These are phyloP conservation scores for Picochlorum sp. DNA, from an alignment of 139 green algal species.

Conservation along the genomic window DNA sequence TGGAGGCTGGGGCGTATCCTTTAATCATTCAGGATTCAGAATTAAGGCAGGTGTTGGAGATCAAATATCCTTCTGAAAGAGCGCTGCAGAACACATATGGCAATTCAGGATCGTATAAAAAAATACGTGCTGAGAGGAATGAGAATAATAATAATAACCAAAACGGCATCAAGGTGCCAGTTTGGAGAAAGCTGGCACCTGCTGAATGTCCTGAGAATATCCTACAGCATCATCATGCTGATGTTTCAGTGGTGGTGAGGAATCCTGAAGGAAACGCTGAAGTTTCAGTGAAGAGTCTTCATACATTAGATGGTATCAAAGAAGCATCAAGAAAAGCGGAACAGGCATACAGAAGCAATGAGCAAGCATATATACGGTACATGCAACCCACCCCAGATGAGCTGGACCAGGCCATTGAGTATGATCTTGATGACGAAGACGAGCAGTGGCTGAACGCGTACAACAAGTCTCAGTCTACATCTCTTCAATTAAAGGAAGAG, in stretches of 20 bases:
- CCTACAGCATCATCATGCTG: neutral
- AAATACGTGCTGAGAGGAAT: no score
- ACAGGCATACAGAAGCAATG: neutral
- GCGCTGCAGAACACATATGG: neutral
- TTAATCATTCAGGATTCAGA: conserved; percentile 33
- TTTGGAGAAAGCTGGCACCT: conserved; percentile 4
- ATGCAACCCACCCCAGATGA: conserved; percentile 37
- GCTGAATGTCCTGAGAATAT: conserved; percentile 14
- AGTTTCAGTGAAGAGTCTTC: neutral
- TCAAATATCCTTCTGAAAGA: conserved; percentile 6
- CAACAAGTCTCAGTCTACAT: conserved; percentile 41
- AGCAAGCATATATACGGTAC: conserved; percentile 28
- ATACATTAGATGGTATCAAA: neutral
- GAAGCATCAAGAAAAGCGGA: neutral
- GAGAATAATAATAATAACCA: no score
- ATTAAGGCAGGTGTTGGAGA: conserved; percentile 29
- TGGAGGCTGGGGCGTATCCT: conserved; percentile 22
- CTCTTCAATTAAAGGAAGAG: conserved; percentile 23
- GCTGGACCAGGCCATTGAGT: conserved; percentile 65
- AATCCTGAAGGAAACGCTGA: neutral
- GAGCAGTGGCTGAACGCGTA: conserved; percentile 83
- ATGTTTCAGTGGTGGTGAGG: neutral
- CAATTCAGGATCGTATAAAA: neutral
- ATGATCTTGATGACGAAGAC: conserved; percentile 94
- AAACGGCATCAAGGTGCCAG: conserved; percentile 16